Evolutionary conservation across 139 green algal species (phyloP), one percentile per base, ranked within the genome.

Genomic region (Astrephomene gubernaculifera): DNA sequence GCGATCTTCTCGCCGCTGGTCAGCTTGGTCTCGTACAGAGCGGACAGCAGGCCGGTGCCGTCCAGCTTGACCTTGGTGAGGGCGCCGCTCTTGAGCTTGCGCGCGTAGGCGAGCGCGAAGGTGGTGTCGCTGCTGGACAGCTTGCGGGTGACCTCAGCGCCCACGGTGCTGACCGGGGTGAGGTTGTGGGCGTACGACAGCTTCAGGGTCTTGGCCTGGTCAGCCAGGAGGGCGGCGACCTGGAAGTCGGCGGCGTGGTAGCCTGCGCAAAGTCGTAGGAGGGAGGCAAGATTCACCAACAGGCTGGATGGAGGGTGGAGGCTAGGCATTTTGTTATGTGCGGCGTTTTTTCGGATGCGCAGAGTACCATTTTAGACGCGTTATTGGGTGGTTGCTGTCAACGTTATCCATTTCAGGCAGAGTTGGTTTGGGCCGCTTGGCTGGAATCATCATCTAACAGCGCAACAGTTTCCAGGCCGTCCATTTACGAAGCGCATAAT

Each of bases 21-120:
- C 45, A 92, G 88, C 88, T 82, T 88, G 29, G 88, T 88, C 81
- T 90, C 88, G 81, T 92, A 92, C 60, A 92, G 84, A 17, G 60
- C 64, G 27, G 81, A 83, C 53, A 90, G 64, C 57, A 85, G 5
- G 45, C 88, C 88, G 22, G 33, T 81, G 79, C 79, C 86, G 53
- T 91, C 88, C 25, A 91, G 22, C 88, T 86, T 87, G 71, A 71
- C 17, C 71, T 92, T 92, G 81, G 81, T 71, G 19, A 92, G 81
- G 0, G 81, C 74, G 33, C 88, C 88, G 41, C 39, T 82, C 45
- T 67, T 39, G 25, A 92, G 81, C 68, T 87, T 88, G 72, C 73
- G 71, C 14, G 68, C 61, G 75, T 90, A 92, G 57, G 79, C 88
- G 10, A 89, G 74, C 10, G 81, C 73, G 35, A 90, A 88, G 57